Evolutionary conservation across 2,329 filamentous ascomycete genomes (phyloP).

Genomic region (Didymella pomorum): DNA sequence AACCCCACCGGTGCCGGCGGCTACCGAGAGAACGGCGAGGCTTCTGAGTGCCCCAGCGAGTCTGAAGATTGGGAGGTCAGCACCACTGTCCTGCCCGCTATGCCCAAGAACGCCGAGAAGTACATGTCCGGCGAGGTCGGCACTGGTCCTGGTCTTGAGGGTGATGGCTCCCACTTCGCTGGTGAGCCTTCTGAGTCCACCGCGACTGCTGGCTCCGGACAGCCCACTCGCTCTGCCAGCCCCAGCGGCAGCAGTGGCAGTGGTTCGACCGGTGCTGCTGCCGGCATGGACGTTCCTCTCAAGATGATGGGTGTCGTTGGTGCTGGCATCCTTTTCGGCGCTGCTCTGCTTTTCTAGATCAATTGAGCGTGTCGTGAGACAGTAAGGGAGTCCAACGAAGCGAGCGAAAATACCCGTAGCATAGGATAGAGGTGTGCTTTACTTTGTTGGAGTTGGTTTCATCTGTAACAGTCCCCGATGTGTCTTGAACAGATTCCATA

Average conservation of each 20-base stretch:
- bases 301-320: slow-evolving; percentile 42
- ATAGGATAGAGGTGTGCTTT: slow-evolving; percentile 15
- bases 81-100: slow-evolving; percentile 62
- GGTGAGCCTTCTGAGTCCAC: slow-evolving; percentile 40
- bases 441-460: slow-evolving; percentile 13
- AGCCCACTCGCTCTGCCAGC: slow-evolving; percentile 35
- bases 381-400: not conserved
- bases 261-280: slow-evolving; percentile 30
- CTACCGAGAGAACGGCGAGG: slow-evolving; percentile 62
- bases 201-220: slow-evolving; percentile 41
- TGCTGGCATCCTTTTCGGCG: slow-evolving; percentile 44
- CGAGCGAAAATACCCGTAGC: slow-evolving; percentile 17
- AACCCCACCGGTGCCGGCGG: slow-evolving; percentile 65
- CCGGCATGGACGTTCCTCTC: slow-evolving; percentile 38
- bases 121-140: slow-evolving; percentile 67
- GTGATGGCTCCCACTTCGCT: slow-evolving; percentile 53
- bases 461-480: not conserved
- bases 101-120: slow-evolving; percentile 63
- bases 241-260: slow-evolving; percentile 17
- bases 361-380: not conserved
- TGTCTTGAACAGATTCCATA: not conserved
- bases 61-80: slow-evolving; percentile 64
- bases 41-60: slow-evolving; percentile 63
- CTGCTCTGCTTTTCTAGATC: slow-evolving; percentile 42
- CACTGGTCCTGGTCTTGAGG: slow-evolving; percentile 62